These are phyloP conservation scores for Leishmania aethiopica DNA, from an alignment of 208 protist genomes.

Conservation along the genomic window DNA sequence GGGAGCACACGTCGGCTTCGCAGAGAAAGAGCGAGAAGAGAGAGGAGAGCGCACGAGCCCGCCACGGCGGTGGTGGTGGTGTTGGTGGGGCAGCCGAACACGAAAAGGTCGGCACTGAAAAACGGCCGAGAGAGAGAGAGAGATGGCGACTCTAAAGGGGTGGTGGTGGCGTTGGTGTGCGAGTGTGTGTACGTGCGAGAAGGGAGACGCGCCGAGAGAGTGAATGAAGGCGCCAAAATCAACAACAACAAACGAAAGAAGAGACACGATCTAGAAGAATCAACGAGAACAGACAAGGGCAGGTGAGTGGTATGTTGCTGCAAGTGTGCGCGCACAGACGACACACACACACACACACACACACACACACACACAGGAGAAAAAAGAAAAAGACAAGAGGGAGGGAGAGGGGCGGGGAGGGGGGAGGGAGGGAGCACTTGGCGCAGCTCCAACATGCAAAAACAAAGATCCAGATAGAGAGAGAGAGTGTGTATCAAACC, in stretches of 20 bases:
- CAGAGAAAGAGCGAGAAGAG: background rate
- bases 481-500: too few species aligned
- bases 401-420: background rate
- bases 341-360: background rate
- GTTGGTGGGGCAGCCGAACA: background rate
- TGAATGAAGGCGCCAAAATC: background rate
- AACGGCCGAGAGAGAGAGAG: background rate
- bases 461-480: too few species aligned
- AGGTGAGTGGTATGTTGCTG: background rate
- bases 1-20: slow-evolving; percentile 8
- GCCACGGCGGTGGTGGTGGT: too few species aligned
- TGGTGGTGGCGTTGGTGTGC: background rate
- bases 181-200: background rate
- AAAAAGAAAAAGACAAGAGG: background rate
- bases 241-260: background rate
- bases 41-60: background rate
- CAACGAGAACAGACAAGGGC: background rate
- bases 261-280: background rate
- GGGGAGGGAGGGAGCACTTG: too few species aligned
- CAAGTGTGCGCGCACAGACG: background rate
- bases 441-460: too few species aligned
- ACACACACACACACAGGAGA: background rate
- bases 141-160: background rate
- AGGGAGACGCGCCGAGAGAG: background rate
- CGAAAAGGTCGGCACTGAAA: background rate